Evolutionary conservation across 805 yeast genomes (phyloP), one percentile per base, ranked within the genome.

Genomic region (Kodamaea sagamina): DNA sequence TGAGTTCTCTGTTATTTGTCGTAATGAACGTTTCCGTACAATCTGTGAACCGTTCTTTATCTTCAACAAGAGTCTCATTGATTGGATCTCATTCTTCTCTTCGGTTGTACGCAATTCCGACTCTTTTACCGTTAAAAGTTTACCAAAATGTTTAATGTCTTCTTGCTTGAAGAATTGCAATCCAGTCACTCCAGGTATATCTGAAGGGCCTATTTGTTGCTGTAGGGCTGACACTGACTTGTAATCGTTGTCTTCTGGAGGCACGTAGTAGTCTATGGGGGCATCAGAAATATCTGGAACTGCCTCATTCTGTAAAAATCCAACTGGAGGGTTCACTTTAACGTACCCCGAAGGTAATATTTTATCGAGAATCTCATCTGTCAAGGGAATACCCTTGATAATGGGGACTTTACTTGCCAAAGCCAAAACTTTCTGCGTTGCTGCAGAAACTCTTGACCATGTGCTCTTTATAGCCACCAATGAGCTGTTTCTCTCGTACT

Each of bases 41-140:
- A 71, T 61, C 5, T 86, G 86, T 13, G 81, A 65, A 2, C 97
- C 97, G 60, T 90, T 89, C 55, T 89, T 89, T 32, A 89, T 73
- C 49, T 77, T 78, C 17, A 89, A 62, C 13, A 92, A 63, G 18
- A 88, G 63, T 35, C 74, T 74, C 78, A 86, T 70, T 16, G 86
- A 78, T 39, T 74, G 73, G 6, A 79, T 62, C 50, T 84, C 89
- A 38, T 75, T 75, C 34, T 68, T 62, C 47, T 85, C 92, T 3
- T 75, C 81, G 0, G 64, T 44, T 0, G 81, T 59, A 17, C 79
- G 47, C 1, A 62, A 62, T 1, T 62, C 56, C 18, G 65, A 62
- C 22, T 65, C 57, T 17, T 60, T 62, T 1, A 63, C 53, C 6
- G 56, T 49, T 1, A 61, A 48, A 7, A 86, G 71, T 47, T 78